Evolutionary conservation across 2,329 filamentous ascomycete genomes (phyloP).

Genomic region (Sarocladiaceae sp.): DNA sequence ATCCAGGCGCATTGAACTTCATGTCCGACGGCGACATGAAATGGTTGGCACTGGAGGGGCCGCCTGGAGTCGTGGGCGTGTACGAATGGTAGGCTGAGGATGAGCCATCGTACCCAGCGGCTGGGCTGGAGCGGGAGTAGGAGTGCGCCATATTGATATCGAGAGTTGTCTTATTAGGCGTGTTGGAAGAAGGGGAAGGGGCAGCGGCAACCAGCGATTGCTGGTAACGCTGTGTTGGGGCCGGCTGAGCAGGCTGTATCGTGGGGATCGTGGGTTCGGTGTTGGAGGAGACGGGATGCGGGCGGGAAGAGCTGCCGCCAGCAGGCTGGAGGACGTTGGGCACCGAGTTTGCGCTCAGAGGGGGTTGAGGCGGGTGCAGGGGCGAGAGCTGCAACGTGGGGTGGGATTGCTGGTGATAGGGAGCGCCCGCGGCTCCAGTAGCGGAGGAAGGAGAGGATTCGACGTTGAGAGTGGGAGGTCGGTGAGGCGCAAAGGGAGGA

Average conservation of each 20-base stretch:
- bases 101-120: constrained; percentile 50
- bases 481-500: constrained; percentile 37
- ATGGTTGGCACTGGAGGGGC: constrained; percentile 45
- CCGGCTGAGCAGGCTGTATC: constrained; percentile 38
- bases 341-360: constrained; percentile 35
- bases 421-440: constrained; percentile 18
- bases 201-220: constrained; percentile 18
- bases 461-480: constrained; percentile 36
- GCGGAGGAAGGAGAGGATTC: constrained; percentile 37
- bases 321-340: constrained; percentile 55
- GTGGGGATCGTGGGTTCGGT: constrained; percentile 42
- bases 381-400: constrained; percentile 23
- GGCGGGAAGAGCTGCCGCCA: constrained; percentile 38
- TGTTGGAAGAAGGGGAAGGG: constrained; percentile 37
- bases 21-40: constrained; percentile 56
- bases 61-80: constrained; percentile 60
- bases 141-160: constrained; percentile 59
- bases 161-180: constrained; percentile 60
- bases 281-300: constrained; percentile 33
- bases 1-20: constrained; percentile 54
- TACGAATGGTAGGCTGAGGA: constrained; percentile 53
- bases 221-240: constrained; percentile 25
- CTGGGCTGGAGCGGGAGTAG: constrained; percentile 83
- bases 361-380: constrained; percentile 4
- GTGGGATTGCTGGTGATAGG: constrained; percentile 21